Base-by-base conservation (phyloP, 2,329 filamentous ascomycete genomes). In the Fusarium praegraminearum region DNA sequence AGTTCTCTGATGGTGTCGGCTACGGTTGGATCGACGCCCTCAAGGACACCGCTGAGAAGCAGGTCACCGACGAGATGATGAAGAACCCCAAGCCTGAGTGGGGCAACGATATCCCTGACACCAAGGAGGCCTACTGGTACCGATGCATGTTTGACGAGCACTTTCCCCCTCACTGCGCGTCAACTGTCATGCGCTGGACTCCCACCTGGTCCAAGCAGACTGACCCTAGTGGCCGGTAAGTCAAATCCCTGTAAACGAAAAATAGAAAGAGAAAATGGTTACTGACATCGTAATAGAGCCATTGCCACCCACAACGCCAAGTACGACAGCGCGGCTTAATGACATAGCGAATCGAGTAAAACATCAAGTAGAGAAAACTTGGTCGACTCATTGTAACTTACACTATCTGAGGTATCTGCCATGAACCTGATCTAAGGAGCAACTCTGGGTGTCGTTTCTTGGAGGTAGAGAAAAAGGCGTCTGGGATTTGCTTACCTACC, bases 101-200 rank as follows among this genome's bases (percentile, higher is more conserved):
- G 97, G 95, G 94, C 52, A 83, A 84, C 76, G 97, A 99, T 78
- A 89, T 97, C 68, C 97, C 96, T 12, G 94, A 98, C 78, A 94
- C 91, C 77, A 99, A 99, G 88, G 96, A 99, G 84, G 96, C 94
- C 83, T 94, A 97, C 87, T 99, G 96, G 96, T 99, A 99, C 84
- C 91, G 96, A 76, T 87, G 85, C 80, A 98, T 99, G 95, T 99
- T 98, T 79, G 96, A 99, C 80, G 95, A 99, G 87, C 95, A 97
- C 82, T 99, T 98, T 88, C 96, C 96, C 47, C 87, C 90, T 59
- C 91, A 91, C 77, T 98, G 95, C 79, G 97, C 96, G 11, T 90
- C 89, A 63, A 99, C 96, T 10, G 96, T 99, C 56, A 92, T 93
- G 92, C 88, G 96, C 77, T 99, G 96, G 97, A 94, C 93, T 60